Conservation (phyloP, 2,329 filamentous ascomycete species). For the Torrubiella hemipterigena region DNA sequence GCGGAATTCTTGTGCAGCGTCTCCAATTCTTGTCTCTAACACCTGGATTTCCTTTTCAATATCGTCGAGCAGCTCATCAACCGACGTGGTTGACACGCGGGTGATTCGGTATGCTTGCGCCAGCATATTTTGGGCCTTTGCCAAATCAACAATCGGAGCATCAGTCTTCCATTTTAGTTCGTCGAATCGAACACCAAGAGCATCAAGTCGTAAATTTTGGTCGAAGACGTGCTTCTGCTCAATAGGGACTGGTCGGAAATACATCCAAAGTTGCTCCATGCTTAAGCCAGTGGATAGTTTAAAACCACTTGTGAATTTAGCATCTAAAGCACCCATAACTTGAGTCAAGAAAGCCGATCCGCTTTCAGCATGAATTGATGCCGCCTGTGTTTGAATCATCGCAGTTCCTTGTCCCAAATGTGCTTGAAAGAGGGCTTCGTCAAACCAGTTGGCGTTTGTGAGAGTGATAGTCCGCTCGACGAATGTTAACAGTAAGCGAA, state of each 20-base stretch:
- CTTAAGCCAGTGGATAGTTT: conserved; percentile 62
- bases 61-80: conserved; percentile 34
- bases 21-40: conserved; percentile 34
- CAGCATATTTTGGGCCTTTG: conserved; percentile 40
- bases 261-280: conserved; percentile 70
- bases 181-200: conserved; percentile 48
- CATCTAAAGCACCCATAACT: conserved; percentile 30
- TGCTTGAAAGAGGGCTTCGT: conserved; percentile 53
- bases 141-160: conserved; percentile 37
- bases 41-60: conserved; percentile 38
- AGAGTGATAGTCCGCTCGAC: conserved; percentile 41
- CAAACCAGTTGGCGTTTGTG: conserved; percentile 33
- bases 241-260: conserved; percentile 52
- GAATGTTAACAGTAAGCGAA: conserved; percentile 34
- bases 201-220: conserved; percentile 38
- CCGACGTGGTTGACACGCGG: conserved; percentile 25
- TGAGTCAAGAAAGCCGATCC: conserved; percentile 24
- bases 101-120: conserved; percentile 45
- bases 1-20: conserved; percentile 24
- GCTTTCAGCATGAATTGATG: conserved; percentile 10
- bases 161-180: conserved; percentile 45
- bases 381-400: conserved; percentile 23
- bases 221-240: conserved; percentile 31
- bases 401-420: conserved; percentile 41
- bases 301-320: conserved; percentile 57